Conservation (phyloP, 1,284 basidiomycete genomes). For the Bondarzewia mesenterica region DNA sequence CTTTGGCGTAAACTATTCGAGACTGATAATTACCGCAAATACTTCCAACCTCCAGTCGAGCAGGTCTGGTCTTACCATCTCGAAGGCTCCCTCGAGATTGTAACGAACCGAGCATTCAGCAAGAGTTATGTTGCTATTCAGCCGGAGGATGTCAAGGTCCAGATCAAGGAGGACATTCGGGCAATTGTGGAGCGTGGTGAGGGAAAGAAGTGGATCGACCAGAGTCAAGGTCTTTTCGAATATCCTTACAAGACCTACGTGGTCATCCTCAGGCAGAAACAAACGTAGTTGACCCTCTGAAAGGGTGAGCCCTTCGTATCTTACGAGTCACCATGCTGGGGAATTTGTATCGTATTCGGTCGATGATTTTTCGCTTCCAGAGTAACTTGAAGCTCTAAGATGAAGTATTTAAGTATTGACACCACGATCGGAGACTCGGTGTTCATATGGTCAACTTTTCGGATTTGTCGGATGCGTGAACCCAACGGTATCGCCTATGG, state of each 20-base stretch:
- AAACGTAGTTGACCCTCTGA: too few species aligned
- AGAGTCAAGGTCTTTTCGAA: slow-evolving; percentile 39
- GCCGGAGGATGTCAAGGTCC: slow-evolving; percentile 41
- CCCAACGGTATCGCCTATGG: too few species aligned
- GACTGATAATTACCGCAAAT: slow-evolving; percentile 41
- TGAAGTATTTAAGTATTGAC: too few species aligned
- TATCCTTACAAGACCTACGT: slow-evolving; percentile 48
- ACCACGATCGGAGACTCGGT: too few species aligned
- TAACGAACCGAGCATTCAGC: slow-evolving; percentile 54
- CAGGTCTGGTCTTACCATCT: slow-evolving; percentile 41
- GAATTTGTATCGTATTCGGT: too few species aligned
- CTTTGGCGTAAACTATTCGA: slow-evolving; percentile 62
- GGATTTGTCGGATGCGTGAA: too few species aligned
- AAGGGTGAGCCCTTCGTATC: too few species aligned
- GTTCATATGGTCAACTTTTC: too few species aligned
- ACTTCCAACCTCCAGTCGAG: slow-evolving; percentile 50
- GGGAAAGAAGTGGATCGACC: slow-evolving; percentile 37
- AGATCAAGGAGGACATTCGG: slow-evolving; percentile 38
- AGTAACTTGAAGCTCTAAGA: too few species aligned
- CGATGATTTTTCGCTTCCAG: too few species aligned
- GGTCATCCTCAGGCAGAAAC: slow-evolving; percentile 34
- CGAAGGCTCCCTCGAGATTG: slow-evolving; percentile 38
- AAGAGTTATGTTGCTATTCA: slow-evolving; percentile 70
- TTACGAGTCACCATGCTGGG: too few species aligned
- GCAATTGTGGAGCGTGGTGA: slow-evolving; percentile 40